Conservation (phyloP, 352 stramenopile species). For the Chrysophaeum taylorii region DNA sequence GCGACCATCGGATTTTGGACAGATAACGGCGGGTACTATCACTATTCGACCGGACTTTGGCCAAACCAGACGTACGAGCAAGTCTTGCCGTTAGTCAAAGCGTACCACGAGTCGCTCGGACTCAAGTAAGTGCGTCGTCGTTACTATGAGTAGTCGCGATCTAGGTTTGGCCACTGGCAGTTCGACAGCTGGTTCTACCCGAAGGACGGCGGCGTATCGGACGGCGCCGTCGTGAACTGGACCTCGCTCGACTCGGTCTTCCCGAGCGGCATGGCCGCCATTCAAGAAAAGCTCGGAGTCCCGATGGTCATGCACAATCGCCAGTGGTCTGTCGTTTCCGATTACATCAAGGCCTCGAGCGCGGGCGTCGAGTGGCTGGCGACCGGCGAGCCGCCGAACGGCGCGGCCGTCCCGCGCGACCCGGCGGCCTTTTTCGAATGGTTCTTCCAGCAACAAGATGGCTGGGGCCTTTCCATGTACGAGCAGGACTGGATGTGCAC, state of each 20-base stretch:
- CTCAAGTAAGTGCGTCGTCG: too few relatives aligned
- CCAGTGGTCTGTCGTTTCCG: conserved; percentile 9
- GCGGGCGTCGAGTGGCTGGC: too few relatives aligned
- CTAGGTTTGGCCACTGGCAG: conserved; percentile 18
- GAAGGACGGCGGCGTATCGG: conserved; percentile 5
- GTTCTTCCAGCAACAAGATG: conserved; percentile 15
- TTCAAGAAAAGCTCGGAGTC: conserved; percentile 8
- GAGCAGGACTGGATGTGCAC: conserved; percentile 16
- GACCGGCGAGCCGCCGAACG: too few relatives aligned
- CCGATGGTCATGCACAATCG: conserved; percentile 14
- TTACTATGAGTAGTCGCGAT: too few relatives aligned
- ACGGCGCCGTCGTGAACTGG: conserved; percentile 10
- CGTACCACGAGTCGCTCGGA: too few relatives aligned
- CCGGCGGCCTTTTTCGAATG: conserved; percentile 14
- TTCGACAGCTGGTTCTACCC: conserved; percentile 14
- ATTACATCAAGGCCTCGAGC: conserved; percentile 8
- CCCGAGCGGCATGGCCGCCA: conserved; percentile 5
- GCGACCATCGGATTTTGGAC: too few relatives aligned
- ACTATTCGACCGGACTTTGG: too few relatives aligned
- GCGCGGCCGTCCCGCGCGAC: conserved; percentile 8
- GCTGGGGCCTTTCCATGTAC: conserved; percentile 12
- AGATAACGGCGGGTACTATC: too few relatives aligned
- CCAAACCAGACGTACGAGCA: too few relatives aligned
- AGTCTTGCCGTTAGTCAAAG: too few relatives aligned
- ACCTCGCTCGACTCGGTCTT: conserved; percentile 9